Conservation (phyloP, 257 asterid species). For the Datura wrightii region DNA sequence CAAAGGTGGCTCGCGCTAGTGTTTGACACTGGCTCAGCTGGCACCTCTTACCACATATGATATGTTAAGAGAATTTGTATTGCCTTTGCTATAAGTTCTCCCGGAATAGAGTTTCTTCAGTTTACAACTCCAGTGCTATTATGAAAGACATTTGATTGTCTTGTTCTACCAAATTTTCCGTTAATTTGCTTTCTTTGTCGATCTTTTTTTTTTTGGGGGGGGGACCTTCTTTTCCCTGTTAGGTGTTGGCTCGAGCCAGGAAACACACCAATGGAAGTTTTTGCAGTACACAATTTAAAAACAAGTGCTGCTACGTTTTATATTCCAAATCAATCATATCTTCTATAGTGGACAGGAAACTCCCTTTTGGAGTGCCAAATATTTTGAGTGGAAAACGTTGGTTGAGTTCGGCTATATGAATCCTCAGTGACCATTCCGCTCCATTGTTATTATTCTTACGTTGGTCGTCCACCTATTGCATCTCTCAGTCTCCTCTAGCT, state of each 20-base stretch:
- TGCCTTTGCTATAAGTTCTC: conserved; percentile 10
- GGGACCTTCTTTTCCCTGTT: background rate
- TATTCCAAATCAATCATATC: background rate
- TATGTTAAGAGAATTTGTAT: background rate
- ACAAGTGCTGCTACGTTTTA: background rate
- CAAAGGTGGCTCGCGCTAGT: background rate
- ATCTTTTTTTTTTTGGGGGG: too few species aligned
- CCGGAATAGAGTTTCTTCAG: background rate
- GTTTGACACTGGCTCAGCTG: background rate
- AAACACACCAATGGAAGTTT: background rate
- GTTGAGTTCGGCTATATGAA: background rate
- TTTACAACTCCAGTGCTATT: background rate
- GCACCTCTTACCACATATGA: background rate
- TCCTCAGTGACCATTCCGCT: background rate
- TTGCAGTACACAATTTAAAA: background rate
- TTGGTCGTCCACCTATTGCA: background rate
- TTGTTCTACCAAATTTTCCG: background rate
- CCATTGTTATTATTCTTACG: background rate
- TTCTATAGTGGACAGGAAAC: background rate
- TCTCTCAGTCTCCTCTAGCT: background rate
- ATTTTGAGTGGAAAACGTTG: background rate
- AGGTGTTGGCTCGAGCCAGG: background rate
- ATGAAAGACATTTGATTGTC: conserved; percentile 7
- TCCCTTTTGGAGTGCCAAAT: background rate
- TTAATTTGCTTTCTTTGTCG: background rate